A percentile compares a stretch with the other conserved stretches of the same genome.
These are phyloP conservation scores for Xylaria sp. DNA, from an alignment of 2,329 filamentous ascomycete genomes.

Conservation along the genomic window DNA sequence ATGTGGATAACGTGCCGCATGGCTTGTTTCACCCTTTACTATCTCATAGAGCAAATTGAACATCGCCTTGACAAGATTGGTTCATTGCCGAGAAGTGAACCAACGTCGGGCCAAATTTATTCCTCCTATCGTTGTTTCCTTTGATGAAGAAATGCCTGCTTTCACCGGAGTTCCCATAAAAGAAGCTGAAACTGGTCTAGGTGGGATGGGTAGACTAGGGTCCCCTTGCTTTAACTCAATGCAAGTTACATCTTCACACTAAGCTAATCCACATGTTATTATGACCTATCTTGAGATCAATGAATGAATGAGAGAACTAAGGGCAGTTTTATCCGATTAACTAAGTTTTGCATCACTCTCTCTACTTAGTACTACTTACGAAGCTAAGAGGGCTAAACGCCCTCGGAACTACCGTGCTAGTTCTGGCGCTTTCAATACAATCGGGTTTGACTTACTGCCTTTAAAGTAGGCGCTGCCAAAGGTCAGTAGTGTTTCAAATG, in stretches of 20 bases:
- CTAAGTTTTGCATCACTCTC: neutral
- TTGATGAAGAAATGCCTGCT: neutral
- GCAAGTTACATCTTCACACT: no score
- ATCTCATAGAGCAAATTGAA: conserved; percentile 4
- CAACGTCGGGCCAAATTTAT: neutral
- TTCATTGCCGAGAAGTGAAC: neutral
- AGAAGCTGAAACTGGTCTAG: neutral
- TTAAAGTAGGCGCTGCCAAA: neutral
- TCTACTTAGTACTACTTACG: neutral
- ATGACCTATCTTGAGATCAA: neutral
- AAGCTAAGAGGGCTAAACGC: neutral
- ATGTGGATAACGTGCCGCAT: neutral
- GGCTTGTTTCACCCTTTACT: neutral
- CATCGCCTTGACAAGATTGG: neutral
- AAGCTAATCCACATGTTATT: neutral
- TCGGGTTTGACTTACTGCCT: neutral
- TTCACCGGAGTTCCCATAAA: neutral
- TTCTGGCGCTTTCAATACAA: neutral
- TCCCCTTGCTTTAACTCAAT: conserved; percentile 7
- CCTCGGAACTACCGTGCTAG: neutral
- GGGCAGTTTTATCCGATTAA: neutral
- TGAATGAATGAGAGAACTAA: neutral
- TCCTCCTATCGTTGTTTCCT: neutral
- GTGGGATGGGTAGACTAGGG: neutral
- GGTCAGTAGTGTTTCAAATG: neutral